These are phyloP conservation scores for Phlyctochytrium planicorne DNA, from an alignment of 192 early-diverging fungal genomes.

Conservation along the genomic window DNA sequence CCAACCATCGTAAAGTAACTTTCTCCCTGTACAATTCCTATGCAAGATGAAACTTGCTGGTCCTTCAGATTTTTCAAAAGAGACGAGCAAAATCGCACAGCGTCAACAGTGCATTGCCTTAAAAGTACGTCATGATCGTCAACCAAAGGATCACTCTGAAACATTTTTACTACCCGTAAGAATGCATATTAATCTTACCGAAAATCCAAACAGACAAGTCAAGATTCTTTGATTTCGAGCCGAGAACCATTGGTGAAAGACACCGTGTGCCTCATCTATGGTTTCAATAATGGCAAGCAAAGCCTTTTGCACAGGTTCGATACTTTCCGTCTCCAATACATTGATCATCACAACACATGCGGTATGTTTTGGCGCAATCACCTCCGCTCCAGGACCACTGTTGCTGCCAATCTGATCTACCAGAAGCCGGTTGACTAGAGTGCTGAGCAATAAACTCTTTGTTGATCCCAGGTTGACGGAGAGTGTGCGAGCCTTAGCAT, in stretches of 20 bases:
- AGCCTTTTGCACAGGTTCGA: background rate
- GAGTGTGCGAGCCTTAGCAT: background rate
- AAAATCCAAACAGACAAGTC: background rate
- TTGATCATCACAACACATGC: background rate
- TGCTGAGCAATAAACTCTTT: background rate
- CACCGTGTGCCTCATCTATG: background rate
- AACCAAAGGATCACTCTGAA: too few species aligned
- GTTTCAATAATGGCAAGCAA: background rate
- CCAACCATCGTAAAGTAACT: background rate
- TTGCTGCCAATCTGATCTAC: background rate
- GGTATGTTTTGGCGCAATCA: background rate
- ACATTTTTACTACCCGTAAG: background rate
- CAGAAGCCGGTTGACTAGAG: background rate
- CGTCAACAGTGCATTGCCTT: background rate
- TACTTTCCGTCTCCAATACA: background rate
- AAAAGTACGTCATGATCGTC: background rate
- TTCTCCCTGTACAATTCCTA: background rate
- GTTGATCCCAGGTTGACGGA: background rate
- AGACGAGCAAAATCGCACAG: background rate
- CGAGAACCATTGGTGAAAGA: conserved; percentile 6
- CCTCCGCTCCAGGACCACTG: background rate
- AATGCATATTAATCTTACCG: too few species aligned
- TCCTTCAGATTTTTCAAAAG: background rate
- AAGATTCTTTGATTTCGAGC: background rate
- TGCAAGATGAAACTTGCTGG: background rate